These are phyloP conservation scores for Coemansia javaensis DNA, from an alignment of 192 early-diverging fungal genomes.

Conservation along the genomic window DNA sequence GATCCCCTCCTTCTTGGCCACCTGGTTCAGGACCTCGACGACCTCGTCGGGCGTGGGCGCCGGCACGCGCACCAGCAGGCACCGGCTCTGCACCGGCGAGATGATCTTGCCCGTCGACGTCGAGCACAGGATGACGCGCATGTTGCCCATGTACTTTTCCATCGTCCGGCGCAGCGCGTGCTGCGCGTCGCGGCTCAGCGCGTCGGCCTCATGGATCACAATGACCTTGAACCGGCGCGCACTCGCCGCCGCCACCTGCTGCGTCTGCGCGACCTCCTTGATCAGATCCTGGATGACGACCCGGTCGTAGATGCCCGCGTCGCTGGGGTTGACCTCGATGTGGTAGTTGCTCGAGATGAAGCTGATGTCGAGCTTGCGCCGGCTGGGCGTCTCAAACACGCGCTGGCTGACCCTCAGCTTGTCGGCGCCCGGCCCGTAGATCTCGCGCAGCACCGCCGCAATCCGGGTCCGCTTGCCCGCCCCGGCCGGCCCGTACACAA, in stretches of 20 bases:
- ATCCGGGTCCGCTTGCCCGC: slow-evolving; percentile 97
- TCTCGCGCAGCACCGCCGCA: slow-evolving; percentile 73
- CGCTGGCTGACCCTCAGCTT: slow-evolving; percentile 92
- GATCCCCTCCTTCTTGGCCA: slow-evolving; percentile 80
- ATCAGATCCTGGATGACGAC: slow-evolving; percentile 91
- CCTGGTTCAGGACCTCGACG: slow-evolving; percentile 59
- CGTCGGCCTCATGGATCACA: slow-evolving; percentile 91
- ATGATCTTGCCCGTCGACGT: slow-evolving; percentile 89
- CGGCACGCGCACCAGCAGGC: slow-evolving; percentile 81
- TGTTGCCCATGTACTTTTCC: slow-evolving; percentile 96
- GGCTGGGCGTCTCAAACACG: slow-evolving; percentile 76
- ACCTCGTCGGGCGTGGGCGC: slow-evolving; percentile 76
- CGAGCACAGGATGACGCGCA: slow-evolving; percentile 90
- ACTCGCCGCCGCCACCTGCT: slow-evolving; percentile 77
- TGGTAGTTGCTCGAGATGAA: slow-evolving; percentile 93
- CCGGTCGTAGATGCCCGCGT: slow-evolving; percentile 93
- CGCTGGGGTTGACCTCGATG: slow-evolving; percentile 94
- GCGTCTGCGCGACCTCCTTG: slow-evolving; percentile 95
- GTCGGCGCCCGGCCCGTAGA: slow-evolving; percentile 87
- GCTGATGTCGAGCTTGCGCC: slow-evolving; percentile 80
- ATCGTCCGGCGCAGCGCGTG: slow-evolving; percentile 96
- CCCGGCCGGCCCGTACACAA: slow-evolving; percentile 94
- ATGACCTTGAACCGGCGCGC: slow-evolving; percentile 90
- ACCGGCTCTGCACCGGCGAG: slow-evolving; percentile 85
- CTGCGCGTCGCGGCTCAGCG: slow-evolving; percentile 85